Evolutionary conservation across 768 basidiomycete species (phyloP).

Genomic region (Mycena floridula): DNA sequence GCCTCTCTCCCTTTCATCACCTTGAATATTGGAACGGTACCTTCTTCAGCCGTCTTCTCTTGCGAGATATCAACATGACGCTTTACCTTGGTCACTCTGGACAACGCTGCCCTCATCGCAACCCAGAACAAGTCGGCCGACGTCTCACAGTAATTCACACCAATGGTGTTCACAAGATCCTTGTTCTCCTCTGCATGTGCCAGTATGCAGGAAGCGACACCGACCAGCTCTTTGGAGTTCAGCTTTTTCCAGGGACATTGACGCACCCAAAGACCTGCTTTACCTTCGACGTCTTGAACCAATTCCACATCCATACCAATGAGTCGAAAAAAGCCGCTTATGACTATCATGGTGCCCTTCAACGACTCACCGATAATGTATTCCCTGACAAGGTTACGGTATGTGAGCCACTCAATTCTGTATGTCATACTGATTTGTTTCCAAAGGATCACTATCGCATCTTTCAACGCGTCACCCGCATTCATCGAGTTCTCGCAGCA

Average conservation of each 20-base stretch:
- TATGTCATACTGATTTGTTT: background rate
- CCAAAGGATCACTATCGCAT: slow-evolving; percentile 8
- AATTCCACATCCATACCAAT: slow-evolving; percentile 8
- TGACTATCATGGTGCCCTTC: slow-evolving; percentile 9
- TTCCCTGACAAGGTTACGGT: slow-evolving; percentile 4
- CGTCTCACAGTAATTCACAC: slow-evolving; percentile 3
- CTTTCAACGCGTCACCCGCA: slow-evolving; percentile 6
- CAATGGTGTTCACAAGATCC: slow-evolving; percentile 5
- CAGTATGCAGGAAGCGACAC: background rate
- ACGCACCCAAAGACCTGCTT: slow-evolving; percentile 7
- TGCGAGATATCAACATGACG: background rate
- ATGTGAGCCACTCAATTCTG: background rate
- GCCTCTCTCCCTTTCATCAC: background rate
- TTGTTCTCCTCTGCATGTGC: slow-evolving; percentile 2
- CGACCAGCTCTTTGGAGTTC: slow-evolving; percentile 3
- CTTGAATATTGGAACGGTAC: background rate
- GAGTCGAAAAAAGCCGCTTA: slow-evolving; percentile 11
- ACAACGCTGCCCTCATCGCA: background rate
- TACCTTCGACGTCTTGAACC: slow-evolving; percentile 10
- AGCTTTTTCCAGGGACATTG: slow-evolving; percentile 9
- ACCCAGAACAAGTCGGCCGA: background rate
- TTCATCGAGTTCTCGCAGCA: slow-evolving; percentile 3
- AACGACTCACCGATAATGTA: slow-evolving; percentile 4
- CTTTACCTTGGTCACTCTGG: background rate
- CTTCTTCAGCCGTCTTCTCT: background rate